phyloP scores from a whole-genome alignment of 2,329 filamentous ascomycete species.

The Aspergillus sp. region DNA sequence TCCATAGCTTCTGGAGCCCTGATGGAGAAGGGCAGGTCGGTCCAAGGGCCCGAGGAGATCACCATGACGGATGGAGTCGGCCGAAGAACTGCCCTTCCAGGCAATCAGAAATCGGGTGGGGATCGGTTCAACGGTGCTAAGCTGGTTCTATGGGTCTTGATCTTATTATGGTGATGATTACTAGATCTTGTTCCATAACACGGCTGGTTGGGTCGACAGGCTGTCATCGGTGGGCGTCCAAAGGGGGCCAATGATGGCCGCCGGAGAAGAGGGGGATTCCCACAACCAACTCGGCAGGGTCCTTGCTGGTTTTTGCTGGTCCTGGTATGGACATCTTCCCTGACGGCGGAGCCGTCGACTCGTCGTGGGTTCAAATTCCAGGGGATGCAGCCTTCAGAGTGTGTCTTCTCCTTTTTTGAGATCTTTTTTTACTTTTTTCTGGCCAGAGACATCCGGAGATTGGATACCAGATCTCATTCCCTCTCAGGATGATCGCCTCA shows the following conservation, averaged over 20 bases:
- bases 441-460: background rate
- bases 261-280: background rate
- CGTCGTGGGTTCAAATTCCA: no score
- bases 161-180: background rate
- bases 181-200: background rate
- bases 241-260: no score
- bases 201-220: no score
- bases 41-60: conserved; percentile 1
- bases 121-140: background rate
- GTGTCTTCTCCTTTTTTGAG: background rate
- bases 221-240: no score
- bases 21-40: no score
- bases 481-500: background rate
- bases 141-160: background rate
- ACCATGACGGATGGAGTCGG: conserved; percentile 8
- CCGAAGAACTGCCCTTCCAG: conserved; percentile 5
- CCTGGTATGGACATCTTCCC: no score
- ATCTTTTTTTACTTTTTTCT: background rate
- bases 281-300: no score
- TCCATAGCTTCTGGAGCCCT: no score
- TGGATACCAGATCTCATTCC: background rate
- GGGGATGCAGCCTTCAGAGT: background rate
- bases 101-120: background rate
- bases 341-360: no score
- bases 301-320: no score